Conservation (phyloP, 148 eudicot genomes). For the Suaeda aralocaspica region DNA sequence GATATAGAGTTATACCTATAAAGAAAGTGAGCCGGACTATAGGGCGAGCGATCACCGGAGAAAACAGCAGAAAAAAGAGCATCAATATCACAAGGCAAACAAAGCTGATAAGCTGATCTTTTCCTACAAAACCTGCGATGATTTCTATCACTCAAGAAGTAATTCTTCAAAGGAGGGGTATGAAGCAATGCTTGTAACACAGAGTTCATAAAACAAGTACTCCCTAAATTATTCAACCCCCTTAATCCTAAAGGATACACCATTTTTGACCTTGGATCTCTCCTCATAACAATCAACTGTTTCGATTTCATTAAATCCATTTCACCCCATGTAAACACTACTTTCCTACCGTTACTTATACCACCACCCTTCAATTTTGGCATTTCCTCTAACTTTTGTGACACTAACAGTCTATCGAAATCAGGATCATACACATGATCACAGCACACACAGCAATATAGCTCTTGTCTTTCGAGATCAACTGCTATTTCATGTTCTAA, state of each 20-base stretch:
- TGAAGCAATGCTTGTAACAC: slow-evolving; percentile 68
- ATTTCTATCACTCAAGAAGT: slow-evolving; percentile 54
- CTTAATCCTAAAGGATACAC: slow-evolving; percentile 54
- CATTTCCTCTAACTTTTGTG: slow-evolving; percentile 27
- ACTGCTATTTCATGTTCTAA: slow-evolving; percentile 51
- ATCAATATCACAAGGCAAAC: slow-evolving; percentile 71
- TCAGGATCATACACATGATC: slow-evolving; percentile 74
- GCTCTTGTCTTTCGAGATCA: slow-evolving; percentile 53
- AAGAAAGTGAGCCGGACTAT: slow-evolving; percentile 63
- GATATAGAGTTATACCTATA: slow-evolving; percentile 43
- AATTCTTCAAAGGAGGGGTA: slow-evolving; percentile 61
- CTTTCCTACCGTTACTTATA: slow-evolving; percentile 2
- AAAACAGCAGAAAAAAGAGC: slow-evolving; percentile 52
- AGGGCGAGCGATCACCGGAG: slow-evolving; percentile 55
- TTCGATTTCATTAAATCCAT: slow-evolving; percentile 30
- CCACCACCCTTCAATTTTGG: not conserved
- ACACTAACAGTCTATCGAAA: slow-evolving; percentile 49
- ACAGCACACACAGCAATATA: slow-evolving; percentile 50
- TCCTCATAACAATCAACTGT: slow-evolving; percentile 20
- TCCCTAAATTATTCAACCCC: slow-evolving; percentile 65
- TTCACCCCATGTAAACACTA: slow-evolving; percentile 22
- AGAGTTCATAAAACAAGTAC: slow-evolving; percentile 72
- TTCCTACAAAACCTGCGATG: slow-evolving; percentile 44
- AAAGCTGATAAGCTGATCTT: slow-evolving; percentile 37
- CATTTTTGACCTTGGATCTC: slow-evolving; percentile 36